These are phyloP conservation scores for Emmonsia crescens DNA, from an alignment of 2,329 filamentous ascomycete species.

Conservation along the genomic window DNA sequence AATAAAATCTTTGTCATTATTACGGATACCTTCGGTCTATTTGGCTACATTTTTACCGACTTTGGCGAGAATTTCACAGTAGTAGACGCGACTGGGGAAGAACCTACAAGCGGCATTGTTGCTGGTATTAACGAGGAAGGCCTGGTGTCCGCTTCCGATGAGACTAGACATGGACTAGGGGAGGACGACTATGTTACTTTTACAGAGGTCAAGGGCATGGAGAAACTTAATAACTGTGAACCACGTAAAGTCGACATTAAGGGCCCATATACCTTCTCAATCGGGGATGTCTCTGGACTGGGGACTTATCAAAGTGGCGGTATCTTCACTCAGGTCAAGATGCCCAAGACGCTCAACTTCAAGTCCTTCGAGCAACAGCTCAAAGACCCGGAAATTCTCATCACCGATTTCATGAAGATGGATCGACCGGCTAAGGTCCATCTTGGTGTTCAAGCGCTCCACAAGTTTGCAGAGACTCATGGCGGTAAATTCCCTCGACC, in stretches of 20 bases:
- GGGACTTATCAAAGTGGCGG: conserved; percentile 83
- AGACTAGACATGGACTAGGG: conserved; percentile 87
- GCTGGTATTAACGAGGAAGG: conserved; percentile 84
- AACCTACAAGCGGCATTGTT: conserved; percentile 75
- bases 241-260: conserved; percentile 89
- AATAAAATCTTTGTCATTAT: conserved; percentile 87
- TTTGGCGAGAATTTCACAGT: conserved; percentile 91
- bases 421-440: conserved; percentile 89
- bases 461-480: conserved; percentile 68
- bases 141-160: conserved; percentile 82
- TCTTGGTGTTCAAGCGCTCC: conserved; percentile 81
- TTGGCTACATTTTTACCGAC: conserved; percentile 93
- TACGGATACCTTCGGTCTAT: conserved; percentile 83
- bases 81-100: conserved; percentile 82
- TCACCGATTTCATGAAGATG: conserved; percentile 96
- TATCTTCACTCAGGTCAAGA: conserved; percentile 92
- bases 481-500: conserved; percentile 63
- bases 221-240: conserved; percentile 67
- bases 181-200: conserved; percentile 97
- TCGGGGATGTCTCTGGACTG: conserved; percentile 79
- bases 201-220: conserved; percentile 86
- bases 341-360: conserved; percentile 90
- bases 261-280: conserved; percentile 94
- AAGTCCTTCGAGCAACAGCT: conserved; percentile 67
- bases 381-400: conserved; percentile 76